Conservation (phyloP, 148 eudicot species). For the Vaccinium corymbosum region DNA sequence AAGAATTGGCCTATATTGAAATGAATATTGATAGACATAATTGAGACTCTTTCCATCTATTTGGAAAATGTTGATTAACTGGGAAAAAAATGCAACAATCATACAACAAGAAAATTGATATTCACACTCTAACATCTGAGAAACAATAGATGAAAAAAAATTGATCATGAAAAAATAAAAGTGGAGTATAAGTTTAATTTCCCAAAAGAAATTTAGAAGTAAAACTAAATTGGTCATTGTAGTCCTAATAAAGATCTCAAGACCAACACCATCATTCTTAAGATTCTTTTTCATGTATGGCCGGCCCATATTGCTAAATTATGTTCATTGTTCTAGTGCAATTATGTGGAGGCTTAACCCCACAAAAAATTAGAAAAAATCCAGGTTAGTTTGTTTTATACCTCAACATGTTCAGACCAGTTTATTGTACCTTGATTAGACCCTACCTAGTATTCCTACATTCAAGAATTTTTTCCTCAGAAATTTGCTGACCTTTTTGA, state of each 20-base stretch:
- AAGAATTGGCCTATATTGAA: neutral
- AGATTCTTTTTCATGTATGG: neutral
- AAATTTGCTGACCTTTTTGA: neutral
- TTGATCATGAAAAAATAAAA: neutral
- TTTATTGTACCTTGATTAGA: neutral
- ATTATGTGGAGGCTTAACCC: neutral
- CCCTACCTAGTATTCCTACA: neutral
- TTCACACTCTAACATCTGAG: neutral
- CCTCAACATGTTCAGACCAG: neutral
- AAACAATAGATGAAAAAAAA: neutral
- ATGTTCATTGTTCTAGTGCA: neutral
- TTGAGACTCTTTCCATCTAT: neutral
- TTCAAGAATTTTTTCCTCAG: neutral
- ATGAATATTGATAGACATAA: neutral
- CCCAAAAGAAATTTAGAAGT: neutral
- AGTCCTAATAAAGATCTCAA: neutral
- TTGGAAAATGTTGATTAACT: neutral
- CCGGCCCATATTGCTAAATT: neutral
- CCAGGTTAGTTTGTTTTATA: neutral
- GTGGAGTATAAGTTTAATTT: neutral
- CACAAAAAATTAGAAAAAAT: neutral
- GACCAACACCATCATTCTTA: neutral
- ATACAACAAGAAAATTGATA: neutral
- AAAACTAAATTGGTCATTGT: neutral
- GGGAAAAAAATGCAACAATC: neutral